A percentile compares a stretch with the other conserved stretches of the same genome.
phyloP scores from a whole-genome alignment of 2,329 filamentous ascomycete species.

The Venturia asperata region DNA sequence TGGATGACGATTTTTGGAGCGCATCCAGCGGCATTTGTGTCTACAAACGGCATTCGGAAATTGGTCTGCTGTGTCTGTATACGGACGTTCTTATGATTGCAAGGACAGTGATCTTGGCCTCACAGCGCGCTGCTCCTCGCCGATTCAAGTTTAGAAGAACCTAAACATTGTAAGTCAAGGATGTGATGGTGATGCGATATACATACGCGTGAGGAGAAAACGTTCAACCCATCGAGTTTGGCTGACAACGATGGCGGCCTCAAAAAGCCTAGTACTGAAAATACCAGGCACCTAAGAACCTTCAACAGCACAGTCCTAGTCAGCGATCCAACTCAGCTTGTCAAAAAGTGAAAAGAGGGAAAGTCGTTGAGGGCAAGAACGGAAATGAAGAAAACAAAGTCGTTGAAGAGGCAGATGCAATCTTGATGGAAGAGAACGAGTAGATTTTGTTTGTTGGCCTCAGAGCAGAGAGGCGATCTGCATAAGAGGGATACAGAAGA shows the following conservation, averaged over 20 bases:
- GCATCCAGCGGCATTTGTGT: not conserved
- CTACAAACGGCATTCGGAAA: constrained; percentile 3
- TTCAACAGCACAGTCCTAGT: not conserved
- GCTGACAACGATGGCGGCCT: not conserved
- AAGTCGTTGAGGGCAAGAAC: not conserved
- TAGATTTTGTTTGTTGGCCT: not conserved
- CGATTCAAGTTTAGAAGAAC: not conserved
- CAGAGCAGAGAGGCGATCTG: not conserved
- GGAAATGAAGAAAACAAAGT: not conserved
- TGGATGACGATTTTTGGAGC: constrained; percentile 2
- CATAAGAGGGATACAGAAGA: not conserved
- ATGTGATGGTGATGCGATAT: not conserved
- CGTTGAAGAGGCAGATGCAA: not conserved
- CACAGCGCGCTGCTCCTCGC: not conserved
- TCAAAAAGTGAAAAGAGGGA: not conserved
- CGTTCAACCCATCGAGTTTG: not conserved
- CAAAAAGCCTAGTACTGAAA: not conserved
- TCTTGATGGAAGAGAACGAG: not conserved
- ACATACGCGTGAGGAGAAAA: not conserved
- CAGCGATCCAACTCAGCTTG: not conserved
- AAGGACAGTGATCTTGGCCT: not conserved
- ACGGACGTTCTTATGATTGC: not conserved
- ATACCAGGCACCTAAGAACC: not conserved
- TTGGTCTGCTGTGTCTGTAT: not conserved
- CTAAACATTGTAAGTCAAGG: not conserved